Base-by-base conservation (phyloP, 2,329 filamentous ascomycete genomes). In the Stemphylium lycopersici region DNA sequence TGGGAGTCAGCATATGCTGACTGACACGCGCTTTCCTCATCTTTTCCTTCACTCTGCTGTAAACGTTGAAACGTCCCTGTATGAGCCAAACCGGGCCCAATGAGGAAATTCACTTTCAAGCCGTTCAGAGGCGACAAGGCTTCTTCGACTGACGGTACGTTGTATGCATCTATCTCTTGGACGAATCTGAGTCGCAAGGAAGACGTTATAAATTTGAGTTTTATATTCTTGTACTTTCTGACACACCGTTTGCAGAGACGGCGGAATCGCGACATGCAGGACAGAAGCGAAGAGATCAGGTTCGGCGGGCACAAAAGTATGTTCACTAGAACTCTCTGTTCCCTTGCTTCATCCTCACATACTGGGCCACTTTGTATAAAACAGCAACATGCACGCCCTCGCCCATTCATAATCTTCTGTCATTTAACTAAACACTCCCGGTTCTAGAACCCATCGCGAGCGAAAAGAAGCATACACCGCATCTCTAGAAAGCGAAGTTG, bases 401-500 rank as follows among this genome's bases (percentile, higher is more conserved):
- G 6, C 22, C 6, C 6, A 6, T 24, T 24, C 6, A 24, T 6
- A 6, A 4, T 6, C 22, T 24, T 24, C 22, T 24, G 6, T 6
- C 22, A 24, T 24, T 6, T 24, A 7, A 24, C 6, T 6, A 24
- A 24, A 24, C 3, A 18, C 32, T 16, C 34, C 22, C 6, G 22
- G 36, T 22, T 22, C 15, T 36, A 72, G 67, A 38, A 70, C 62
- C 4, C 67, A 72, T 48, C 69, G 68, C 12, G 68, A 72, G 34
- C 69, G 69, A n/a, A 72, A 71, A 55, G 68, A 71, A 54, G 58
- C 64, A n/a, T 72, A 72, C 45, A 63, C 59, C n/a, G 66, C 64
- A 36, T 63, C 65, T 3, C 52, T 72, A 1, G 69, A 72, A 53
- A 52, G 37, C 12, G 67, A 72, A 51, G 65, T 71, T 13, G 48